Percentiles rank a stretch among this genome's conserved stretches.
Conservation (phyloP, 768 basidiomycete species). For the Agrocybe praecox region DNA sequence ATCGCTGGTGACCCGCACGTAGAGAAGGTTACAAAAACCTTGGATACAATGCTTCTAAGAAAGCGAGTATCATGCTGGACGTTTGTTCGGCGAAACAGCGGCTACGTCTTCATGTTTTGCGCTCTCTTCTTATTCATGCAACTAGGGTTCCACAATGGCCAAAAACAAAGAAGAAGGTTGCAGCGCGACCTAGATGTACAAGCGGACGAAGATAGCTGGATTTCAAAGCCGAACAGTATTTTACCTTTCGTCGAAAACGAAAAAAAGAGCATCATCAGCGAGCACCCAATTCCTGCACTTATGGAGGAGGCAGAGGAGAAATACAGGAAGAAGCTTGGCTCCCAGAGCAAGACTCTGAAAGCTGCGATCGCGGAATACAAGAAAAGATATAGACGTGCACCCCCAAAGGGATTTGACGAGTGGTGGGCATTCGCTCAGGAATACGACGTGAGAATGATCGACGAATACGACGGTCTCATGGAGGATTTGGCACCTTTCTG, state of each 20-base stretch:
- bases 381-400: conserved; percentile 72
- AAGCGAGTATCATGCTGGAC: conserved; percentile 15
- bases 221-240: conserved; percentile 16
- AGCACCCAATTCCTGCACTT: conserved; percentile 84
- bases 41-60: conserved; percentile 19
- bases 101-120: conserved; percentile 42
- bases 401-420: conserved; percentile 88
- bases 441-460: conserved; percentile 76
- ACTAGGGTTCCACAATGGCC: conserved; percentile 47
- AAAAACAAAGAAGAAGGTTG: conserved; percentile 22
- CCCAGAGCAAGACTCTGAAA: conserved; percentile 79
- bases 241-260: conserved; percentile 18
- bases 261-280: conserved; percentile 20
- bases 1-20: not conserved
- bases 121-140: conserved; percentile 52
- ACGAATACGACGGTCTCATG: conserved; percentile 86
- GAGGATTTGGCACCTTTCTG: conserved; percentile 88
- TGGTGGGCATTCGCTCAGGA: conserved; percentile 86
- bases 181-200: conserved; percentile 17
- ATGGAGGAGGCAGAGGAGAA: conserved; percentile 82
- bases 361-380: conserved; percentile 85
- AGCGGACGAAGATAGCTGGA: conserved; percentile 21
- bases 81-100: conserved; percentile 28
- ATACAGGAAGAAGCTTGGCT: conserved; percentile 64
- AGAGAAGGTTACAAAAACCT: conserved; percentile 2